Conservation (phyloP, 352 stramenopile species). For the Phytophthora sp. region DNA sequence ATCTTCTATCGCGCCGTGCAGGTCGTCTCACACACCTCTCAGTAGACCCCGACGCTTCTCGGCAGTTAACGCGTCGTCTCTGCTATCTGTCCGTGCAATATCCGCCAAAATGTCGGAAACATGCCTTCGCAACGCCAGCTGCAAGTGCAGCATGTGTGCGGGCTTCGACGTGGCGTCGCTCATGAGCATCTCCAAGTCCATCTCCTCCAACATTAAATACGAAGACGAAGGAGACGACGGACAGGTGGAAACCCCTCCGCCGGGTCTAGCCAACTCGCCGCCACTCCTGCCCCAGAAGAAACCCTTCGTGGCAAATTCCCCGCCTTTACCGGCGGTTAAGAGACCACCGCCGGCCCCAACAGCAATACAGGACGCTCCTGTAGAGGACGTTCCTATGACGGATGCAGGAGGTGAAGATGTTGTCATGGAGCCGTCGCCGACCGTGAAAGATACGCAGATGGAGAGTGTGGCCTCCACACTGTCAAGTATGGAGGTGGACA, state of each 20-base stretch:
- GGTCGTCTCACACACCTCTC: neutral
- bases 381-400: constrained; percentile 32
- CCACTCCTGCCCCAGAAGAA: constrained; percentile 29
- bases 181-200: constrained; percentile 80
- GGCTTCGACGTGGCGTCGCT: constrained; percentile 82
- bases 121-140: constrained; percentile 89
- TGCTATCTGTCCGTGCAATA: neutral
- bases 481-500: constrained; percentile 40
- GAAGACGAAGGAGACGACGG: constrained; percentile 44
- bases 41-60: neutral
- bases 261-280: constrained; percentile 56
- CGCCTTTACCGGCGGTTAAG: constrained; percentile 25
- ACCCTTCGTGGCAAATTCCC: constrained; percentile 51
- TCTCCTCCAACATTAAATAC: constrained; percentile 84
- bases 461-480: constrained; percentile 36
- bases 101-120: constrained; percentile 62
- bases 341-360: neutral
- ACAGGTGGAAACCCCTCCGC: constrained; percentile 30
- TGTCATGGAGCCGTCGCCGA: constrained; percentile 14
- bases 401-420: constrained; percentile 18
- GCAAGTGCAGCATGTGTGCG: constrained; percentile 81
- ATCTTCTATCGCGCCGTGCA: neutral
- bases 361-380: constrained; percentile 17
- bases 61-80: neutral
- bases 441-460: constrained; percentile 28